Conservation (phyloP, 148 eudicot species). For the Camellia sinensis region DNA sequence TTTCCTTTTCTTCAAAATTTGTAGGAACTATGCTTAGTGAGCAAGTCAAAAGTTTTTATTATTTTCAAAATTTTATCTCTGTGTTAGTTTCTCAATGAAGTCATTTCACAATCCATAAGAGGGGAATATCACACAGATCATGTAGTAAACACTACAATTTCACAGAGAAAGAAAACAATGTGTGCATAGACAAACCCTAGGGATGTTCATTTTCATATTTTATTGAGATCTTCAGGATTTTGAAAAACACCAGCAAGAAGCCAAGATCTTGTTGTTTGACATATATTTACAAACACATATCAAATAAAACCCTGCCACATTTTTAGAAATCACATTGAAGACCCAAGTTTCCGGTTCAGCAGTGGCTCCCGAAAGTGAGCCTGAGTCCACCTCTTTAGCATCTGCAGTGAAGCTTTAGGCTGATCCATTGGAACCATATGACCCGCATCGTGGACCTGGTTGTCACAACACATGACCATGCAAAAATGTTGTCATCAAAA, state of each 20-base stretch:
- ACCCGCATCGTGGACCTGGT: slow-evolving; percentile 86
- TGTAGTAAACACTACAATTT: too few species aligned
- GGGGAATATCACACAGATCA: too few species aligned
- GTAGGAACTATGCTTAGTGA: too few species aligned
- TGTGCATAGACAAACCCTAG: too few species aligned
- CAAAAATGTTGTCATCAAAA: background rate
- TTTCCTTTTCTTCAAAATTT: too few species aligned
- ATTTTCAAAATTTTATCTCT: too few species aligned
- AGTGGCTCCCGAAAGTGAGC: slow-evolving; percentile 38
- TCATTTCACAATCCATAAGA: too few species aligned
- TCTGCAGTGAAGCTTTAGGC: slow-evolving; percentile 76
- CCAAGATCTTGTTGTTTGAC: background rate
- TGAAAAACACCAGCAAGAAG: background rate
- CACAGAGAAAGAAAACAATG: too few species aligned
- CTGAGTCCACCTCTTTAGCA: slow-evolving; percentile 74
- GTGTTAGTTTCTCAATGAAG: too few species aligned
- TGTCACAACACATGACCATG: slow-evolving; percentile 1
- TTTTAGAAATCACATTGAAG: slow-evolving; percentile 39
- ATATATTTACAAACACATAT: slow-evolving; percentile 13
- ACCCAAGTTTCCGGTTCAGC: slow-evolving; percentile 38
- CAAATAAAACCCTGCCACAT: background rate
- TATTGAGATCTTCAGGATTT: too few species aligned
- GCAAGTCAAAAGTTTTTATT: too few species aligned
- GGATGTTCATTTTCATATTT: too few species aligned
- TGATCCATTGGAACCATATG: slow-evolving; percentile 99